Percentiles rank a stretch among this genome's conserved stretches.
phyloP scores from a whole-genome alignment of 257 asterid genomes.

The Agastache rugosa region DNA sequence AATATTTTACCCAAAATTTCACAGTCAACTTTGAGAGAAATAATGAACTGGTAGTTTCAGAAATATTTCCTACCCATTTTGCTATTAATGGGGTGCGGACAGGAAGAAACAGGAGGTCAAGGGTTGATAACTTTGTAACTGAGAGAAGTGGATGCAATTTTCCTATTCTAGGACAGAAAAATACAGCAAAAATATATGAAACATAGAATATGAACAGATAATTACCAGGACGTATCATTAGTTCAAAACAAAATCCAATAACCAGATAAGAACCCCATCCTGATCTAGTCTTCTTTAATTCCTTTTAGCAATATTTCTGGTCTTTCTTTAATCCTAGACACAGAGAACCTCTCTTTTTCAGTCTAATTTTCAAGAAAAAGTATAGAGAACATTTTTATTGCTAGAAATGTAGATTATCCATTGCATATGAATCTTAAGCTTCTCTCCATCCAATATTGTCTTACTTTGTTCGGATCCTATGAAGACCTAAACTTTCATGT shows the following conservation, averaged over 20 bases:
- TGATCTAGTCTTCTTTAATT: not conserved
- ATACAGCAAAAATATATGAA: no score
- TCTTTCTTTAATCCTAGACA: not conserved
- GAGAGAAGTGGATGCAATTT: not conserved
- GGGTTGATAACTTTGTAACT: not conserved
- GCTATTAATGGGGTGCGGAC: not conserved
- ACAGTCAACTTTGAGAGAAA: not conserved
- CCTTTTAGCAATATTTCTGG: not conserved
- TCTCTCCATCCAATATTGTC: not conserved
- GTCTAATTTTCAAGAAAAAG: not conserved
- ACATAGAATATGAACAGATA: not conserved
- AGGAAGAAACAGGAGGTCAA: not conserved
- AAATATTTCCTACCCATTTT: not conserved
- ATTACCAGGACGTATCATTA: not conserved
- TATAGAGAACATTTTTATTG: not conserved
- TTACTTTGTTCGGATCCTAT: not conserved
- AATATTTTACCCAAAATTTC: not conserved
- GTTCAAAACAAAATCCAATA: not conserved
- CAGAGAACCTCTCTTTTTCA: not conserved
- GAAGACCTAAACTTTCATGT: slow-evolving; percentile 9
- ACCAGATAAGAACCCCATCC: not conserved
- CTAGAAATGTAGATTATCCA: not conserved
- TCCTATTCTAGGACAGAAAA: not conserved
- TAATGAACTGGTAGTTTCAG: not conserved
- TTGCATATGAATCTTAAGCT: not conserved